phyloP scores from a whole-genome alignment of 805 yeast genomes.

The Candida nitratophila region DNA sequence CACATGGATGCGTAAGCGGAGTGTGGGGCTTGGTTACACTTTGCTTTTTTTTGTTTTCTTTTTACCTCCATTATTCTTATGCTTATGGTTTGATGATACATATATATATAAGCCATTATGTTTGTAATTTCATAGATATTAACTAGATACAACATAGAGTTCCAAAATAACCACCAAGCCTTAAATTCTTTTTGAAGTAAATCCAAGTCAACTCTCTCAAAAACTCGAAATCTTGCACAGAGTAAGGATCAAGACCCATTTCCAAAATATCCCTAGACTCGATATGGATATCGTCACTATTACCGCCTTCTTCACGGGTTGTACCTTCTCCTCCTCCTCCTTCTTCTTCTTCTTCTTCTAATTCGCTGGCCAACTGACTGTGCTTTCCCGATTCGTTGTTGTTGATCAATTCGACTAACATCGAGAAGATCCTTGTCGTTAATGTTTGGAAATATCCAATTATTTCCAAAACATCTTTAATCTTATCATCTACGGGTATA shows the following conservation, averaged over 20 bases:
- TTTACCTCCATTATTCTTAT: too few relatives aligned
- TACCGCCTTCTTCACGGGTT: slow-evolving; percentile 3
- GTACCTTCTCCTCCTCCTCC: background rate
- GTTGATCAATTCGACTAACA: slow-evolving; percentile 30
- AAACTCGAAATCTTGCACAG: slow-evolving; percentile 37
- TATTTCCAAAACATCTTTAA: slow-evolving; percentile 22
- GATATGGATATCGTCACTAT: slow-evolving; percentile 17
- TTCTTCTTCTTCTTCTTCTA: slow-evolving; percentile 7
- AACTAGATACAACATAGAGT: slow-evolving; percentile 26
- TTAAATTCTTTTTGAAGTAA: slow-evolving; percentile 42
- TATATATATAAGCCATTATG: too few relatives aligned
- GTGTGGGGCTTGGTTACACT: too few relatives aligned
- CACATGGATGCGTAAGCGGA: too few relatives aligned
- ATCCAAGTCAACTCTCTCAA: slow-evolving; percentile 31
- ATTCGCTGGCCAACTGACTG: slow-evolving; percentile 1
- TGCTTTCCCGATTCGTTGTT: slow-evolving; percentile 18
- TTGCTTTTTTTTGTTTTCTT: too few relatives aligned
- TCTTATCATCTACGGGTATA: slow-evolving; percentile 8
- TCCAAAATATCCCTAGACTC: slow-evolving; percentile 41
- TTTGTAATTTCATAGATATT: too few relatives aligned
- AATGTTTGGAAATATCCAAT: slow-evolving; percentile 48
- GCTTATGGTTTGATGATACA: too few relatives aligned
- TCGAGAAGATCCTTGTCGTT: slow-evolving; percentile 35
- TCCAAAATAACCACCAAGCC: slow-evolving; percentile 29
- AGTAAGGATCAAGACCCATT: slow-evolving; percentile 55